Evolutionary conservation across 1,284 basidiomycete species (phyloP).

Genomic region (Termitomyces sp.): DNA sequence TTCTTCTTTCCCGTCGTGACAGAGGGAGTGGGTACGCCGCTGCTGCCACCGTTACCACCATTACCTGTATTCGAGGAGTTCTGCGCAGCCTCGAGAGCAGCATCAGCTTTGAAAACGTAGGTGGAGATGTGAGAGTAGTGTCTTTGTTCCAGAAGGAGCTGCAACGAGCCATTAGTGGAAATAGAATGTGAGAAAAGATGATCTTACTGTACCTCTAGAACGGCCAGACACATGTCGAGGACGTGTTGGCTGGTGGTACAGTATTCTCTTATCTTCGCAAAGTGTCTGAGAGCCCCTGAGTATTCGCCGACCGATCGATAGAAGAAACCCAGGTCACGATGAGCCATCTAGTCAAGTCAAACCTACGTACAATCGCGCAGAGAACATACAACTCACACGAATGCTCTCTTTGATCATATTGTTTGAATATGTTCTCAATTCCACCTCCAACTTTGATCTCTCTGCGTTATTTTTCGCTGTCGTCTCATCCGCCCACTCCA

Average conservation of each 20-base stretch:
- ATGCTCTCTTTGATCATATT: conserved; percentile 96
- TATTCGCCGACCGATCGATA: conserved; percentile 69
- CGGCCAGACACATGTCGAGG: conserved; percentile 79
- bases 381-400: conserved; percentile 46
- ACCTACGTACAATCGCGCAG: neutral
- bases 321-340: conserved; percentile 79
- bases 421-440: conserved; percentile 84
- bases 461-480: conserved; percentile 59
- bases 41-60: conserved; percentile 16
- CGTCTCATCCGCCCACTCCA: conserved; percentile 64
- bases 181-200: neutral
- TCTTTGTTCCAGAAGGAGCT: conserved; percentile 79
- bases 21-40: conserved; percentile 18
- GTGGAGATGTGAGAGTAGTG: conserved; percentile 81
- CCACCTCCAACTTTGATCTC: conserved; percentile 74
- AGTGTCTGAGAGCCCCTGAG: conserved; percentile 65
- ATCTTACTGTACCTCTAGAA: conserved; percentile 65
- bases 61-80: conserved; percentile 22
- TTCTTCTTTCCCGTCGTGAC: conserved; percentile 34
- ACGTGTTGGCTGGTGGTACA: conserved; percentile 82
- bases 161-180: neutral
- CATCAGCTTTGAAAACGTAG: conserved; percentile 88
- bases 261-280: conserved; percentile 82
- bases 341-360: conserved; percentile 53
- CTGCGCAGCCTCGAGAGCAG: conserved; percentile 66